Evolutionary conservation across 1,284 basidiomycete genomes (phyloP), one percentile per base, ranked within the genome.

Genomic region (Farysia itapuensis): DNA sequence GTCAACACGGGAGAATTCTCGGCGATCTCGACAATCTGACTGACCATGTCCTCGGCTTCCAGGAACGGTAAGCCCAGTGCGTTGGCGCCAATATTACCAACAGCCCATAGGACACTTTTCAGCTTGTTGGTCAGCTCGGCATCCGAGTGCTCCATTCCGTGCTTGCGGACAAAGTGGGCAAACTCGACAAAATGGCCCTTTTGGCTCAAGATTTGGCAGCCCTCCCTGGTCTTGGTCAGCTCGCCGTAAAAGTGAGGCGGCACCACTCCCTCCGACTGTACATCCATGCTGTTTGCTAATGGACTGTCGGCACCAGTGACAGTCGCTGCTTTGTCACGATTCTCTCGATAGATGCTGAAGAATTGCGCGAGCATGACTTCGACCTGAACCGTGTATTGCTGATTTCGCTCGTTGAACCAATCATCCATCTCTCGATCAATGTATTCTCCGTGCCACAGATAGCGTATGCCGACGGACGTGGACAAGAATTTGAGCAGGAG

Each of bases 161-260:
- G 90, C 61, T 86, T 82, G 14, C 90, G 84, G 45, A 98, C 89
- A 63, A 93, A 89, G 54, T 90, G 86, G 0, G 89, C 86, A 75
- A 97, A 96, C 50, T 94, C 90, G 6, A 82, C 78, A 70, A 98
- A 93, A 72, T 98, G 90, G 0, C 90, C 90, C 67, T 89, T 91
- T 51, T 92, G 89, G 42, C 85, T 83, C 32, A 99, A 79, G 12
- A 94, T 85, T 70, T 88, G 86, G 76, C 92, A 94, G 0, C 95
- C 95, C 42, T 93, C 86, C 38, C 88, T 86, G 1, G 95, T 98
- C 77, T 96, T 96, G 33, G 90, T 87, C 81, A 98, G 88, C 76
- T 97, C 92, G 18, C 94, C 93, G 67, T 97, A 95, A 78, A 99
- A 97, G 76, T 99, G 94, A 4, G 88, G 86, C 1, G 95, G 95